A percentile compares a stretch with the other conserved stretches of the same genome.
Conservation (phyloP, 140 eudicot species). For the Ambrosia hybrid region DNA sequence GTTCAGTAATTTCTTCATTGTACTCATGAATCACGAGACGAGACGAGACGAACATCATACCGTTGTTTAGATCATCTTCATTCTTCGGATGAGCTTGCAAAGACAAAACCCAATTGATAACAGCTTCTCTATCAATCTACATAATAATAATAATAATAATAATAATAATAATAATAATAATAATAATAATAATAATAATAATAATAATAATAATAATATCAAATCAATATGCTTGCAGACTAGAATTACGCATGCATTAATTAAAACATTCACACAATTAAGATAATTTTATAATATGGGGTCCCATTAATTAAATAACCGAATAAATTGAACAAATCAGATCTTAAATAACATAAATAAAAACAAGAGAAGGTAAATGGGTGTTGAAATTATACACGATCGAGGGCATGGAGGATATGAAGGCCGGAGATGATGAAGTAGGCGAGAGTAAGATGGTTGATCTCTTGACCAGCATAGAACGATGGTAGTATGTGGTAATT, state of each 20-base stretch:
- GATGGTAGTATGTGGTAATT: conserved; percentile 70
- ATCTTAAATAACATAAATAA: conserved; percentile 9
- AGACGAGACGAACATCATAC: conserved; percentile 32
- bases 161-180: no score
- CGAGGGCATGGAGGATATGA: conserved; percentile 61
- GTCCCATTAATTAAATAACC: neutral
- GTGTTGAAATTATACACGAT: conserved; percentile 39
- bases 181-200: no score
- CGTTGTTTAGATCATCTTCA: conserved; percentile 53
- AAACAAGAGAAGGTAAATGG: neutral
- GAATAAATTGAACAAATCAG: conserved; percentile 9
- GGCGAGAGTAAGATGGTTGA: conserved; percentile 91
- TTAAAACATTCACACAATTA: neutral
- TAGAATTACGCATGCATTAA: neutral
- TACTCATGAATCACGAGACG: conserved; percentile 3
- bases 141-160: neutral
- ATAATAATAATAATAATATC: neutral
- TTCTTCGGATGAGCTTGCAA: conserved; percentile 69
- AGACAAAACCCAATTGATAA: conserved; percentile 74
- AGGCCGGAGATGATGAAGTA: conserved; percentile 84
- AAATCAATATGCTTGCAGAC: conserved; percentile 12
- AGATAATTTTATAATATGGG: neutral
- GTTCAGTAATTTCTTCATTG: neutral
- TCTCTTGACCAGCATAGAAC: conserved; percentile 70
- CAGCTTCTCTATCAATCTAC: conserved; percentile 76